A percentile compares a stretch with the other conserved stretches of the same genome.
Evolutionary conservation across 2,329 filamentous ascomycete genomes (phyloP).

Genomic region (Alternaria gansuensis): DNA sequence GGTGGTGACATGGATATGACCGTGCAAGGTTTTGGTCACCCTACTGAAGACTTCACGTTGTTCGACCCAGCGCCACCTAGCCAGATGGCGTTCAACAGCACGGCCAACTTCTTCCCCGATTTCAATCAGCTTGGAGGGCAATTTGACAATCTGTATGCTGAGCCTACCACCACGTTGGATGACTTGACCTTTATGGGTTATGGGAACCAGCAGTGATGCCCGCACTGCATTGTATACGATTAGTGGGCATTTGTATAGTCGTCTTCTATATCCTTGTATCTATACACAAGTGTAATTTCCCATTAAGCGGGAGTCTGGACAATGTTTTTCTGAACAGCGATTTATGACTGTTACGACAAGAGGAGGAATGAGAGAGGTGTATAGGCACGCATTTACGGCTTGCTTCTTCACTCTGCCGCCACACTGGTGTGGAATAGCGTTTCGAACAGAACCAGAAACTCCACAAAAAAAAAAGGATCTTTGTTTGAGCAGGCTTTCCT

Average conservation of each 20-base stretch:
- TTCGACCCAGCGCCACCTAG: slow-evolving; percentile 53
- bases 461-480: slow-evolving; percentile 46
- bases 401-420: slow-evolving; percentile 26
- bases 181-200: slow-evolving; percentile 40
- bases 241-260: slow-evolving; percentile 35
- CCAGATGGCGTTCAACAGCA: slow-evolving; percentile 38
- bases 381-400: slow-evolving; percentile 26
- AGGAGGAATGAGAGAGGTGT: slow-evolving; percentile 24
- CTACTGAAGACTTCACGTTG: slow-evolving; percentile 69
- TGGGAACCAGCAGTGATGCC: slow-evolving; percentile 35
- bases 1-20: slow-evolving; percentile 54
- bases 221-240: slow-evolving; percentile 28
- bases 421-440: slow-evolving; percentile 26
- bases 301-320: slow-evolving; percentile 27
- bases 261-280: slow-evolving; percentile 28
- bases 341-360: slow-evolving; percentile 27
- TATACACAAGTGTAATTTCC: slow-evolving; percentile 16
- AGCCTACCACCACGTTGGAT: slow-evolving; percentile 44
- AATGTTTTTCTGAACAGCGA: slow-evolving; percentile 28
- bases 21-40: slow-evolving; percentile 44
- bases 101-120: slow-evolving; percentile 52
- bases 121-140: slow-evolving; percentile 54
- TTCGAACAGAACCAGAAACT: slow-evolving; percentile 46
- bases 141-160: slow-evolving; percentile 42
- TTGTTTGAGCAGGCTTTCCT: slow-evolving; percentile 37